Evolutionary conservation across 2,329 filamentous ascomycete species (phyloP), one percentile per base, ranked within the genome.

Genomic region (Amesomyces nigricolor): DNA sequence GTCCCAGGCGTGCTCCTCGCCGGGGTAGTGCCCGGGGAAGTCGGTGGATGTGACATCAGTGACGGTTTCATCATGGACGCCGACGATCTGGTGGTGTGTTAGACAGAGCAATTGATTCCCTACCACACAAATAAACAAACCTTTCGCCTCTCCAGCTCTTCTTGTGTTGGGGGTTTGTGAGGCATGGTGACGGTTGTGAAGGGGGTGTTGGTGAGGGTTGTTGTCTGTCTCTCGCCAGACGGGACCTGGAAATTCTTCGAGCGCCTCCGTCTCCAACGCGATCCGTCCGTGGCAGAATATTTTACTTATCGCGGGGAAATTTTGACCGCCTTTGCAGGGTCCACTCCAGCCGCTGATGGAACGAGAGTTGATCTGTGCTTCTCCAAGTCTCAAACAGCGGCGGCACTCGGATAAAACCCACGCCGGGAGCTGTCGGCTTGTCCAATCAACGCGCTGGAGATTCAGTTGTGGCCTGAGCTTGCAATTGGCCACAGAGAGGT

Each of bases 21-120:
- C 89, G 3, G 89, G 87, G 76, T 86, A 94, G 72, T 96, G 90
- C 62, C 88, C 87, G 14, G 95, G 95, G 70, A 92, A 96, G 69
- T 97, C 92, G 65, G 86, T 95, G 46, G 91, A 94, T 59, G 86
- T 81, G 65, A 92, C 88, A 75, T 97, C 85, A 64, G 87, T 88
- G 67, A 99, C 88, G 19, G 89, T 96, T 74, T 99, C 94, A 63
- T 85, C 78, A 71, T 94, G 89, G 74, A 99, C 85, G 64, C 86
- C 84, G 67, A 99, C 86, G 64, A 89, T 87, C 88, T 96, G 65
- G 4, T 43, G 16, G 26, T 38, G 53, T n/a, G 54, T 51, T 45
- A n/a, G n/a, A n/a, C n/a, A n/a, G n/a, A n/a, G n/a, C n/a, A n/a
- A n/a, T n/a, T 32, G 19, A 32, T 26, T 47, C 10, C 17, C 7